Base-by-base conservation (phyloP, 352 stramenopile species). In the Phytophthora multivora region DNA sequence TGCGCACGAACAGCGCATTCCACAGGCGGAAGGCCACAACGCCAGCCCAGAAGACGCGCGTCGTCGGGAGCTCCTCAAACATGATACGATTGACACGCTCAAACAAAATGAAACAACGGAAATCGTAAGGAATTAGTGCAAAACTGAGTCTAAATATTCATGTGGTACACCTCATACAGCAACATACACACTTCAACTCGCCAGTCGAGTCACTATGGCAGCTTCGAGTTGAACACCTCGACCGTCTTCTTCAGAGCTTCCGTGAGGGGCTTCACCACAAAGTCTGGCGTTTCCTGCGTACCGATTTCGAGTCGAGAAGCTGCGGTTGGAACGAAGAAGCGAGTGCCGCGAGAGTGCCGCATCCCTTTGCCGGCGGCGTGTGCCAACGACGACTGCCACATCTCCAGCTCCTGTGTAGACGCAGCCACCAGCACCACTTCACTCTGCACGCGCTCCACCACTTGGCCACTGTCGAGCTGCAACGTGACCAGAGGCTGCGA, bases 351-450 rank as follows among this genome's bases (percentile, higher is more conserved):
- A 33, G 88, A 94, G 58, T 95, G 75, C 4, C 86, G 86, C 63
- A 95, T 78, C 2, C 85, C 86, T 47, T 91, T 89, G 4, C 88
- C 88, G 5, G 85, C 84, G 0, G 86, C 88, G 40, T 96, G 85
- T 4, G 86, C 84, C 8, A 96, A 52, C 31, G 88, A 94, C 54
- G 86, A 93, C 69, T 93, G 81, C 88, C 88, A 96, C 84, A 96
- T 94, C 61, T 96, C 83, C 47, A 96, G 88, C 53, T 96, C 88
- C 38, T 93, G 80, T 0, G 72, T 66, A 1, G 69, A 86, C 0
- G 78, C 55, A 11, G 86, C 82, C 18, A 93, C 61, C 13, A 96
- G 64, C 52, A 93, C 81, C 50, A 96, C 79, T 71, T 95, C 85
- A 12, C 69, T 76, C 53, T 95, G 86, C 41, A 90, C 83, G 13